phyloP scores from a whole-genome alignment of 257 asterid genomes.

The Lavandula angustifolia region DNA sequence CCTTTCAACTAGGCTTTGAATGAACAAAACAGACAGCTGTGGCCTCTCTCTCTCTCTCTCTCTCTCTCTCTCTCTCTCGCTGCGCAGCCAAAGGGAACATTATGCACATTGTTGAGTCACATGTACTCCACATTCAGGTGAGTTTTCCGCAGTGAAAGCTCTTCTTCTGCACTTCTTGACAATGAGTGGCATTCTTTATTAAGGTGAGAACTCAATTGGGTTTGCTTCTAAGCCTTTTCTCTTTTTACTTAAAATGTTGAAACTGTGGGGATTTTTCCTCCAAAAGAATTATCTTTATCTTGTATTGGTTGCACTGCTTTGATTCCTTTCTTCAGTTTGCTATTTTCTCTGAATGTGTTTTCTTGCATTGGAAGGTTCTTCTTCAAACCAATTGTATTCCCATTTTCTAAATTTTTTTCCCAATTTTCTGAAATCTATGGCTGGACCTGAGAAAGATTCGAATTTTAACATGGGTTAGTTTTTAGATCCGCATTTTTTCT shows the following conservation, averaged over 20 bases:
- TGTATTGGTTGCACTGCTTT: constrained; percentile 30
- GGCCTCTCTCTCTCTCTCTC: constrained; percentile 30
- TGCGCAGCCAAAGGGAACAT: constrained; percentile 27
- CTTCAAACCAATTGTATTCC: background rate
- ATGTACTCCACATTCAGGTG: constrained; percentile 35
- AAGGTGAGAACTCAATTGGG: constrained; percentile 36
- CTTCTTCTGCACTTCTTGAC: constrained; percentile 26
- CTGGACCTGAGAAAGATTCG: constrained; percentile 12
- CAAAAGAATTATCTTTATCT: constrained; percentile 26
- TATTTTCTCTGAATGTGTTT: constrained; percentile 6
- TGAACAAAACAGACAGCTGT: constrained; percentile 40
- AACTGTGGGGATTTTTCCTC: constrained; percentile 16
- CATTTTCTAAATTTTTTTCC: background rate
- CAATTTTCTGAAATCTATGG: constrained; percentile 6
- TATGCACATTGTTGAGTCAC: constrained; percentile 40
- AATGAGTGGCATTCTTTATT: constrained; percentile 35
- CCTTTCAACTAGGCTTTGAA: constrained; percentile 33
- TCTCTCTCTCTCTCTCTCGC: constrained; percentile 19
- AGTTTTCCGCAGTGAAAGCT: constrained; percentile 32
- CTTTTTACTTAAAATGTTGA: constrained; percentile 7
- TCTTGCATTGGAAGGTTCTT: constrained; percentile 19
- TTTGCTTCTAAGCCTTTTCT: constrained; percentile 21
- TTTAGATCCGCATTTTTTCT: constrained; percentile 33
- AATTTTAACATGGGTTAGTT: constrained; percentile 31
- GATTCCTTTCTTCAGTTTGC: constrained; percentile 4